Evolutionary conservation across 805 yeast species (phyloP).

Genomic region (Saccharomyces paradoxus): DNA sequence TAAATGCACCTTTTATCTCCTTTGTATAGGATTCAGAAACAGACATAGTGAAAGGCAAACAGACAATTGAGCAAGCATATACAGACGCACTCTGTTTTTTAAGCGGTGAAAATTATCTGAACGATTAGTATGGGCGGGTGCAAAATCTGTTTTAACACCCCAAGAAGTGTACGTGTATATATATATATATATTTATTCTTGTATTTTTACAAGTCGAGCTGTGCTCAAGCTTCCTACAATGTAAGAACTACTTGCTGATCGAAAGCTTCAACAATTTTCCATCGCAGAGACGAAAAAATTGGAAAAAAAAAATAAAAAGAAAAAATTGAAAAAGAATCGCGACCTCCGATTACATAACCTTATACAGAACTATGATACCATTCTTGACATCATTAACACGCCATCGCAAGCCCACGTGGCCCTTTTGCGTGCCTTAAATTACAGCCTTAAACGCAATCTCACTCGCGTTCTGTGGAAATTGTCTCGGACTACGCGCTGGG

Average conservation of each 20-base stretch:
- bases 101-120: not conserved
- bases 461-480: not conserved
- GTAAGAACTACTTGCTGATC: not conserved
- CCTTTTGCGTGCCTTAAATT: not conserved
- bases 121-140: not conserved
- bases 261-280: not conserved
- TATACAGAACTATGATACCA: not conserved
- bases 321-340: not conserved
- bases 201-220: not conserved
- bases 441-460: not conserved
- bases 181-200: not conserved
- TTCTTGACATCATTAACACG: not conserved
- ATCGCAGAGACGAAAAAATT: not conserved
- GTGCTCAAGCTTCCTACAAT: not conserved
- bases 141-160: not conserved
- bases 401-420: not conserved
- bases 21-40: constrained; percentile 26
- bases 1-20: constrained; percentile 46
- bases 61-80: not conserved
- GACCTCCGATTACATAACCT: not conserved
- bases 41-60: not conserved
- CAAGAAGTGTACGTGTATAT: not conserved
- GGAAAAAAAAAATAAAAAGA: not conserved
- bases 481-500: not conserved
- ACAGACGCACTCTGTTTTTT: not conserved